Base-by-base conservation (phyloP, 129 eudicot species). In the Erigeron canadensis region DNA sequence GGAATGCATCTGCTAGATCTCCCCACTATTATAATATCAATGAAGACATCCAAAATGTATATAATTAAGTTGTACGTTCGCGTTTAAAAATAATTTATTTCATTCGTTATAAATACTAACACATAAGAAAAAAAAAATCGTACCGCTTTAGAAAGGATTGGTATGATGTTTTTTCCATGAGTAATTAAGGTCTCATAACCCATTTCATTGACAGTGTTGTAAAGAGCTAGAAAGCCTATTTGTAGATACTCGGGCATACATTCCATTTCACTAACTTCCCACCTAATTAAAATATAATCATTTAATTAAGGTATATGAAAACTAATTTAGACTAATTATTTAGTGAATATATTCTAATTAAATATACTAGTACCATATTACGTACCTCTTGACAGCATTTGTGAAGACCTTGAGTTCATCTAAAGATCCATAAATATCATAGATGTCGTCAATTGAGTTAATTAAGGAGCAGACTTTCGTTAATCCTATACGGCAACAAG, bases 341-440 rank as follows among this genome's bases (percentile, higher is more conserved):
- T 46, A 46, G 0, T 11, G 7, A 9, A 5, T 6, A 53, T 15
- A 5, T 9, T 0, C n/a, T 4, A 53, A 17, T 53, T 53, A 7
- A 6, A 50, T 28, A 23, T 23, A 23, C n/a, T n/a, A n/a, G n/a
- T n/a, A n/a, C n/a, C n/a, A n/a, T n/a, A n/a, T n/a, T 23, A 28
- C 34, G 34, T 1, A 53, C 59, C 59, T 53, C 11, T 53, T 53
- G 59, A 53, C 28, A 17, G 28, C 59, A 53, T 53, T 18, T 53
- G 59, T 53, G 8, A 53, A 17, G 21, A 53, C 22, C 59, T 53
- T 6, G 6, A 53, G 59, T 15, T 53, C 59, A 17, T 53, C 59
- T 53, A 53, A 21, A 53, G 59, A 53, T 16, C 59, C 59, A 53
- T 53, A 53, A 53, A 53, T 23, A 7, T 53, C 59, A 53, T 16